These are phyloP conservation scores for Umbelopsis sp. DNA, from an alignment of 192 early-diverging fungal genomes.

Conservation along the genomic window DNA sequence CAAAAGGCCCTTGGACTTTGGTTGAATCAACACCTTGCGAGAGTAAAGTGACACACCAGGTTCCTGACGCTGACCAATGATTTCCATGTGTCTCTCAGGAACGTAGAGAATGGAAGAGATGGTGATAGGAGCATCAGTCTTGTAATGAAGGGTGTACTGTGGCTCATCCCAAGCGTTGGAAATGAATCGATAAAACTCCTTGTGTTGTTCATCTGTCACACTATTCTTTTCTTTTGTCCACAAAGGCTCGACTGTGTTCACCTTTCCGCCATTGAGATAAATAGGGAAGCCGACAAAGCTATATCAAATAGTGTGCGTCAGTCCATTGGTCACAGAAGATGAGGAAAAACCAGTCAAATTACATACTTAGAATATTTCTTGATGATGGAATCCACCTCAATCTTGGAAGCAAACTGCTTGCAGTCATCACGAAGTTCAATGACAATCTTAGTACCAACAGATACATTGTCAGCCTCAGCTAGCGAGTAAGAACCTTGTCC, in stretches of 20 bases:
- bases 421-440: constrained; percentile 76
- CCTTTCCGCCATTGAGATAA: constrained; percentile 51
- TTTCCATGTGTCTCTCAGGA: constrained; percentile 60
- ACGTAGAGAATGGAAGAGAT: constrained; percentile 61
- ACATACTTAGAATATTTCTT: constrained; percentile 65
- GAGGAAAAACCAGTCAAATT: neutral
- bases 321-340: neutral
- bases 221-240: constrained; percentile 61
- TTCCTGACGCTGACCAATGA: constrained; percentile 52
- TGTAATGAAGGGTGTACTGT: constrained; percentile 61
- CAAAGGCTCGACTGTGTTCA: constrained; percentile 63
- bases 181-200: constrained; percentile 63
- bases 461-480: constrained; percentile 78
- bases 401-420: constrained; percentile 56
- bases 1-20: constrained; percentile 67
- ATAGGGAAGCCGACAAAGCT: constrained; percentile 64
- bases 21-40: constrained; percentile 66
- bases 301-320: neutral
- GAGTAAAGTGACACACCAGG: constrained; percentile 67
- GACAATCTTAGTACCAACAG: constrained; percentile 81
- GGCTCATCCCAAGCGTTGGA: constrained; percentile 62
- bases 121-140: constrained; percentile 62
- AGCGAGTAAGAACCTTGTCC: constrained; percentile 77
- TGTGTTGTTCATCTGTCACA: constrained; percentile 59
- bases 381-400: constrained; percentile 54